phyloP scores from a whole-genome alignment of 257 asterid genomes.

The Petrea volubilis region DNA sequence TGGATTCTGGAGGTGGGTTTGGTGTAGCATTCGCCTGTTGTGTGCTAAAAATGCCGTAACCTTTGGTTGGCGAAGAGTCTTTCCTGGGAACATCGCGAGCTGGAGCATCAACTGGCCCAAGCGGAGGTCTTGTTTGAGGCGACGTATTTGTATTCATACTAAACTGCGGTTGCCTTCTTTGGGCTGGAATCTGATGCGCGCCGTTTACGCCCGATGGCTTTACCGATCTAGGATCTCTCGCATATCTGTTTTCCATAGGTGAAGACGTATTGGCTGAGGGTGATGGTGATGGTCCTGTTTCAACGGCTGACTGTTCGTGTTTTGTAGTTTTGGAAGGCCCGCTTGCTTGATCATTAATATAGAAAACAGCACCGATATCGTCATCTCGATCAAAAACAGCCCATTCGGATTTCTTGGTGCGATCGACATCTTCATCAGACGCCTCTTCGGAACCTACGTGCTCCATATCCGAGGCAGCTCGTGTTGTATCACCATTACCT shows the following conservation, averaged over 20 bases:
- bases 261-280: conserved; percentile 17
- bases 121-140: conserved; percentile 28
- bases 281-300: conserved; percentile 3
- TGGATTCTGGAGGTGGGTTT: conserved; percentile 31
- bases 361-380: conserved; percentile 28
- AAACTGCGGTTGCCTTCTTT: conserved; percentile 28
- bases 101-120: conserved; percentile 26
- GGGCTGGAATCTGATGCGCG: conserved; percentile 10
- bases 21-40: conserved; percentile 25
- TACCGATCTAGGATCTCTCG: conserved; percentile 35
- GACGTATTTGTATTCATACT: conserved; percentile 29
- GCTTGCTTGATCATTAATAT: conserved; percentile 22
- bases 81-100: conserved; percentile 21
- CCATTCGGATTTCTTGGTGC: conserved; percentile 31
- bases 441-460: conserved; percentile 28
- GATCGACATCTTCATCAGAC: conserved; percentile 30
- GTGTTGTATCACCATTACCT: conserved; percentile 22
- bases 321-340: conserved; percentile 15
- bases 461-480: conserved; percentile 17
- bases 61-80: conserved; percentile 42
- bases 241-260: conserved; percentile 44
- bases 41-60: conserved; percentile 51
- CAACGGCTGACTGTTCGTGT: background rate
- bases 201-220: conserved; percentile 14
- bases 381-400: conserved; percentile 33